phyloP scores from a whole-genome alignment of 2,329 filamentous ascomycete genomes.

The Phialocephala subalpina region DNA sequence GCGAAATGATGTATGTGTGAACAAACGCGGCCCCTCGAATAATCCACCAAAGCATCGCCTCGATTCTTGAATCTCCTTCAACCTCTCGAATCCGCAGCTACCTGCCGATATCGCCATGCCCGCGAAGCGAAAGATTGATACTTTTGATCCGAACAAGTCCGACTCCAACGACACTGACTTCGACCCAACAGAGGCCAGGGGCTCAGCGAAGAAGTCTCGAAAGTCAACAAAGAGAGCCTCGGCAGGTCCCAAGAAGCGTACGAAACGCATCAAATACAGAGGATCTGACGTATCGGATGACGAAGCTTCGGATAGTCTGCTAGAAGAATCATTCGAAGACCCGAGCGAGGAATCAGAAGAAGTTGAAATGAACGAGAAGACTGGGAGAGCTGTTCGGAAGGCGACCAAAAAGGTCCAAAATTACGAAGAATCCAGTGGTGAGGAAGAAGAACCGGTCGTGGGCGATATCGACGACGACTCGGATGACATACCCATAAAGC shows the following conservation, averaged over 20 bases:
- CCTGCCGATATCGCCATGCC: constrained; percentile 38
- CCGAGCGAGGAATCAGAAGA: constrained; percentile 50
- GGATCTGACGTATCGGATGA: constrained; percentile 71
- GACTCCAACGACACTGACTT: constrained; percentile 74
- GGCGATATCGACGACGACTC: constrained; percentile 40
- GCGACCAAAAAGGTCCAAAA: constrained; percentile 54
- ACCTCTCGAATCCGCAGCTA: neutral
- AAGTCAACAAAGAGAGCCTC: constrained; percentile 40
- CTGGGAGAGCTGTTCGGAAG: constrained; percentile 58
- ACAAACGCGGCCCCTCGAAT: constrained; percentile 21
- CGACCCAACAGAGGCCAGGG: constrained; percentile 58
- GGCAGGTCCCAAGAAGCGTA: constrained; percentile 47
- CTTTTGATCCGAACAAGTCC: constrained; percentile 72
- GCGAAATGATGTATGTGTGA: constrained; percentile 27
- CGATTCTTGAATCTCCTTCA: constrained; percentile 6
- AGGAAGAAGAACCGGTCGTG: constrained; percentile 42
- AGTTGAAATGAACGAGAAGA: constrained; percentile 53
- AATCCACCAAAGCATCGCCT: constrained; percentile 15
- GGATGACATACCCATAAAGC: constrained; percentile 30
- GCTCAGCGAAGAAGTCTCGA: constrained; percentile 51
- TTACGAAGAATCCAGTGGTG: constrained; percentile 56
- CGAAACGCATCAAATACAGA: constrained; percentile 55
- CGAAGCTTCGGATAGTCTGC: constrained; percentile 58
- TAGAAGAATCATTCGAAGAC: constrained; percentile 59
- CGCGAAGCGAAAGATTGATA: constrained; percentile 61